Evolutionary conservation across 176 grass and related monocot genomes (phyloP).

Genomic region (Tillandsia leiboldiana): DNA sequence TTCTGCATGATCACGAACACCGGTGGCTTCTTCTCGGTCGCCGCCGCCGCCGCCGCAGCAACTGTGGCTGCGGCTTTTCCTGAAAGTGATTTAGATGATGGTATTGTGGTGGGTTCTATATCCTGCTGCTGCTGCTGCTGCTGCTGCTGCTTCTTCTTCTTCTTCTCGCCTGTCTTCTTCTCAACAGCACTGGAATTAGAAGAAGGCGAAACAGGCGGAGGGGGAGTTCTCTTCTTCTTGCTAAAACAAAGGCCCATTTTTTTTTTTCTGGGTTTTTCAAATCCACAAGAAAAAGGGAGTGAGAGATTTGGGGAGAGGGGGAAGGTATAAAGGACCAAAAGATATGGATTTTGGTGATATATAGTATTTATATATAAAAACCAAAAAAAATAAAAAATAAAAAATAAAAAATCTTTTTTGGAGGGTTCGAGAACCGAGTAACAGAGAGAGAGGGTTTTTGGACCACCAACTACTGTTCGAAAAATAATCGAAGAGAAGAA

Average conservation of each 20-base stretch:
- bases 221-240: conserved; percentile 49
- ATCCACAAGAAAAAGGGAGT: not conserved
- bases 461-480: conserved; percentile 20
- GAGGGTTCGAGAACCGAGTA: conserved; percentile 13
- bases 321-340: conserved; percentile 12
- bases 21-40: conserved; percentile 50
- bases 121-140: not conserved
- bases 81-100: not conserved
- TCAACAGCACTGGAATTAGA: not conserved
- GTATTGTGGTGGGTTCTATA: not conserved
- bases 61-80: conserved; percentile 15
- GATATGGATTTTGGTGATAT: conserved; percentile 3
- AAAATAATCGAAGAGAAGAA: conserved; percentile 15
- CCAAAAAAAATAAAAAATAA: not conserved
- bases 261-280: not conserved
- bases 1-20: conserved; percentile 65
- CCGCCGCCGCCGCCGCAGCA: not conserved
- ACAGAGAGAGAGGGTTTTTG: conserved; percentile 4
- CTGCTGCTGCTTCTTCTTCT: not conserved
- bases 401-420: not conserved
- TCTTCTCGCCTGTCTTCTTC: not conserved
- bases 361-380: conserved; percentile 14
- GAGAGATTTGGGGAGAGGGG: not conserved
- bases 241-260: conserved; percentile 87
- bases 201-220: not conserved